A percentile compares a stretch with the other conserved stretches of the same genome.
phyloP scores from a whole-genome alignment of 306 rosid genomes.

The Quercus aquifolioides region DNA sequence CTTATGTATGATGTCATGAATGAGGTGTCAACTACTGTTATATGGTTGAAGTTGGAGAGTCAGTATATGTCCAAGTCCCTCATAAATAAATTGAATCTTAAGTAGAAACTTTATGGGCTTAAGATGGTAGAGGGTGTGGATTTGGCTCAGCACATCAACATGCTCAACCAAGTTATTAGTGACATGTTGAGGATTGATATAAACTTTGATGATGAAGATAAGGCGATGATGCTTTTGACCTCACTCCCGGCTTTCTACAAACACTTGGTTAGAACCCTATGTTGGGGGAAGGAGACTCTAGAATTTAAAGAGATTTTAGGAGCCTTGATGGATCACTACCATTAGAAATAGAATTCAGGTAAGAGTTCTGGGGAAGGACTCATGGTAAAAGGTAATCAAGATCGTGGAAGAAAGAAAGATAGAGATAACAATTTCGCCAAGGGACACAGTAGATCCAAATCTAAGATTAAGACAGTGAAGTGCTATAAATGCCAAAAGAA shows the following conservation, averaged over 20 bases:
- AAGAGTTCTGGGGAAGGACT: background rate
- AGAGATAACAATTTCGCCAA: no score
- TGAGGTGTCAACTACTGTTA: background rate
- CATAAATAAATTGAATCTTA: background rate
- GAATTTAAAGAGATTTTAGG: no score
- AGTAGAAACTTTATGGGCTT: background rate
- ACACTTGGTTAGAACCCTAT: no score
- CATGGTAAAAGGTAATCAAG: background rate
- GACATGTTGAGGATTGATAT: background rate
- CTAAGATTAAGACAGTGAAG: no score
- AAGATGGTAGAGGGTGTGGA: background rate
- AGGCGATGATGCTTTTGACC: background rate
- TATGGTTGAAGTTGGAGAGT: background rate
- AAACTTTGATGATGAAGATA: background rate
- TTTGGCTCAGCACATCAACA: background rate
- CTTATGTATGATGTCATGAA: background rate
- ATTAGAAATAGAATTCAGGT: rapidly evolving
- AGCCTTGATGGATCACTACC: no score
- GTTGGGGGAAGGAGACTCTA: no score
- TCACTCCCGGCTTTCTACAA: no score
- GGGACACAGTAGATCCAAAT: no score
- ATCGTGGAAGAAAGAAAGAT: background rate
- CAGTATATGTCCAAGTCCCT: background rate
- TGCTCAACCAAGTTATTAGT: background rate
- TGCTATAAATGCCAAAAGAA: no score